Evolutionary conservation across 768 basidiomycete genomes (phyloP).

Genomic region (Tephrocybe sp.): DNA sequence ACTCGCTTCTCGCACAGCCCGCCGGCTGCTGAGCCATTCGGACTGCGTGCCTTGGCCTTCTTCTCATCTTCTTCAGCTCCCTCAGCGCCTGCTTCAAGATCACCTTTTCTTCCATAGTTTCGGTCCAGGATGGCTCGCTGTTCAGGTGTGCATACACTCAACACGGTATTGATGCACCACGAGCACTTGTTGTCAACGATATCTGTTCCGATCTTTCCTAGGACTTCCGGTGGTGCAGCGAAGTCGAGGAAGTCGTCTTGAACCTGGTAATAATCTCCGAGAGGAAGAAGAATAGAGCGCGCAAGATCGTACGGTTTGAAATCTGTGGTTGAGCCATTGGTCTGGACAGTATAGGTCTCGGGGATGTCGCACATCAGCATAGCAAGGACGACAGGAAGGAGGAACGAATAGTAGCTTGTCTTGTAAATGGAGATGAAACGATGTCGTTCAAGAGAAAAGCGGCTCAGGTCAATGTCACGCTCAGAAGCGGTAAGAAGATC

Average conservation of each 20-base stretch:
- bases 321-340: constrained; percentile 14
- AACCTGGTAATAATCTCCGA: constrained; percentile 98
- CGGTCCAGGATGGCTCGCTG: constrained; percentile 59
- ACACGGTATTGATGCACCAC: constrained; percentile 93
- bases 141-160: constrained; percentile 50
- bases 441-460: constrained; percentile 88
- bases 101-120: constrained; percentile 45
- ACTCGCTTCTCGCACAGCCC: constrained; percentile 47
- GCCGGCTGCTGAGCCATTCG: constrained; percentile 32
- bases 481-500: constrained; percentile 96
- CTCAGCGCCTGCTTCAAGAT: constrained; percentile 20
- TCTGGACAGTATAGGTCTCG: constrained; percentile 36
- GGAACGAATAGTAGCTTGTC: constrained; percentile 97
- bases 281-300: constrained; percentile 77
- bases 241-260: constrained; percentile 98
- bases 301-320: constrained; percentile 70
- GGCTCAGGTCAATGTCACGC: constrained; percentile 77
- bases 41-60: constrained; percentile 10
- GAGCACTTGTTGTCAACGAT: constrained; percentile 99
- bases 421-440: constrained; percentile 94
- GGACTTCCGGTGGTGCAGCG: constrained; percentile 82
- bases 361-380: constrained; percentile 76
- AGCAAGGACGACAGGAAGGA: constrained; percentile 94
- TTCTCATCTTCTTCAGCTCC: constrained; percentile 14
- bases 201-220: constrained; percentile 97